Base-by-base conservation (phyloP, 805 yeast genomes). In the Saccharomycopsis vini region DNA sequence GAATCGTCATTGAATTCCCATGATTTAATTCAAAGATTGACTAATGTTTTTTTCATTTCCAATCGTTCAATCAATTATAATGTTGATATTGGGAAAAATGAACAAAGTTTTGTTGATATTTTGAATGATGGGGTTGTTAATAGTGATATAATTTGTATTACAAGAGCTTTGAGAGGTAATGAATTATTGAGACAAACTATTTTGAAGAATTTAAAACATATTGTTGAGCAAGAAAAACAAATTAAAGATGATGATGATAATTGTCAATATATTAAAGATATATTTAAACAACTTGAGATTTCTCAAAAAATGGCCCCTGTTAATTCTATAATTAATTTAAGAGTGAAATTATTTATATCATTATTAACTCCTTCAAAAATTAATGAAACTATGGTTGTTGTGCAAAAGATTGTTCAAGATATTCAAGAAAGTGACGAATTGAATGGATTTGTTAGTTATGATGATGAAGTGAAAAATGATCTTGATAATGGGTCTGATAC, bases 301-400 rank as follows among this genome's bases (percentile, higher is more conserved):
- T 52, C 58, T 30, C 61, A 59, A 36, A 45, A 48, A 22, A 38
- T 59, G 23, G 50, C 58, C 3, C 57, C 58, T 28, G 52, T 51
- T 9, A 28, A 42, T 5, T 56, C 60, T 10, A 52, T 60, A 19
- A 37, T 56, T 38, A 54, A 56, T 35, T 52, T 59, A 5, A 54
- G 60, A 47, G 50, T 54, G 28, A 53, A 54, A 44, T 32, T 59
- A 30, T 57, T 60, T 49, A 56, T 54, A 40, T 53, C 62, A 1
- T 41, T 59, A 28, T 49, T 60, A 28, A 56, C 57, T 40, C 33
- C 36, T 13, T 20, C 16, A 5, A 40, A 38, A 23, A 35, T 45
- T 16, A 29, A 23, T 6, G 45, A 36, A 21, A 42, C 46, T 20
- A n/a, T 40, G 34, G 23, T 21, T 15, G 18, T 42, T 15, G 46